These are phyloP conservation scores for Polytrichum commune DNA, from an alignment of 225 moss, liverwort and hornwort species.

Conservation along the genomic window DNA sequence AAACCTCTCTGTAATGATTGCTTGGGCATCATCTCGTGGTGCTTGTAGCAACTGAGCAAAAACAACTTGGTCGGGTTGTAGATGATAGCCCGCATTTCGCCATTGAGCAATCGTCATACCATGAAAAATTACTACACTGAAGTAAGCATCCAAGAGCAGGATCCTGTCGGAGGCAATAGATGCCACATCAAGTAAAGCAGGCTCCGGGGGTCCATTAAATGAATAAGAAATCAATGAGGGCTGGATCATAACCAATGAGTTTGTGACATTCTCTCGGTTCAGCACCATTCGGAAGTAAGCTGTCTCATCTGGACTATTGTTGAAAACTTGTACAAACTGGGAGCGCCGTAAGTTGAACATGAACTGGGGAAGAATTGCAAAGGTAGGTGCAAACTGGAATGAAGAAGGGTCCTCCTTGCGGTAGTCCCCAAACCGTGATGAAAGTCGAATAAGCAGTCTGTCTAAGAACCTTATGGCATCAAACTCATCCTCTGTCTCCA, in stretches of 20 bases:
- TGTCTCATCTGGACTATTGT: slow-evolving; percentile 99
- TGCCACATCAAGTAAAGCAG: slow-evolving; percentile 90
- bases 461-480: slow-evolving; percentile 92
- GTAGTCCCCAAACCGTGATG: slow-evolving; percentile 92
- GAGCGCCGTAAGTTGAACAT: slow-evolving; percentile 98
- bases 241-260: slow-evolving; percentile 98
- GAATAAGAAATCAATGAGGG: slow-evolving; percentile 90
- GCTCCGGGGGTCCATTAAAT: slow-evolving; percentile 78
- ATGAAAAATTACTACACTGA: slow-evolving; percentile 91
- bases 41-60: slow-evolving; percentile 80
- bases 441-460: slow-evolving; percentile 85
- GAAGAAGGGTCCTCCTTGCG: slow-evolving; percentile 89
- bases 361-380: slow-evolving; percentile 93
- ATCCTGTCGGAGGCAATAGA: slow-evolving; percentile 87
- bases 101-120: slow-evolving; percentile 97
- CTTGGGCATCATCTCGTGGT: slow-evolving; percentile 76
- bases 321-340: slow-evolving; percentile 96
- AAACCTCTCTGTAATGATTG: slow-evolving; percentile 77
- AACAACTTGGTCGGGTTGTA: slow-evolving; percentile 89
- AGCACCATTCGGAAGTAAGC: slow-evolving; percentile 99
- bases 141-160: slow-evolving; percentile 91
- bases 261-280: slow-evolving; percentile 89
- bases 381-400: slow-evolving; percentile 79
- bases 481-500: slow-evolving; percentile 97
- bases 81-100: slow-evolving; percentile 88